These are phyloP conservation scores for Exophiala bonariae DNA, from an alignment of 2,329 filamentous ascomycete species.

Conservation along the genomic window DNA sequence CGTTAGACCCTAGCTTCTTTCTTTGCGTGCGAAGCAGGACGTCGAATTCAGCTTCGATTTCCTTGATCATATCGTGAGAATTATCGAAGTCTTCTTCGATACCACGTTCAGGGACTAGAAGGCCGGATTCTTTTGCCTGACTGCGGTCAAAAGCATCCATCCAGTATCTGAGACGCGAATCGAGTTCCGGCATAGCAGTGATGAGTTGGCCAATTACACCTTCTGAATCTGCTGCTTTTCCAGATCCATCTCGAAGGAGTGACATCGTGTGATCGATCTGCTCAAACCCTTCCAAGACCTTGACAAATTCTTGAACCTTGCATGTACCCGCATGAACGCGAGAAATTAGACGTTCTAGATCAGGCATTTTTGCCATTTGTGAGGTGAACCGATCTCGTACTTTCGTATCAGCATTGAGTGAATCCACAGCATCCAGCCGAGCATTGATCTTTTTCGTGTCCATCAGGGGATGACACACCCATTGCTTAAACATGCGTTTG, in stretches of 20 bases:
- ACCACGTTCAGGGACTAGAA: constrained; percentile 81
- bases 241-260: constrained; percentile 70
- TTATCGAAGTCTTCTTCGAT: constrained; percentile 90
- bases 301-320: constrained; percentile 87
- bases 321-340: constrained; percentile 91
- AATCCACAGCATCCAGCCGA: constrained; percentile 88
- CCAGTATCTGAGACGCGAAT: constrained; percentile 76
- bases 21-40: constrained; percentile 70
- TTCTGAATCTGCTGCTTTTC: constrained; percentile 55
- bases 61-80: constrained; percentile 74
- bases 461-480: constrained; percentile 94
- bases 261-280: constrained; percentile 95
- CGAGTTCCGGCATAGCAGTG: constrained; percentile 79
- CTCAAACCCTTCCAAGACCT: constrained; percentile 92
- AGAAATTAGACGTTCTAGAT: constrained; percentile 90
- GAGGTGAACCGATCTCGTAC: constrained; percentile 85
- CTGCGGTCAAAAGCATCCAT: constrained; percentile 84
- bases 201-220: constrained; percentile 84
- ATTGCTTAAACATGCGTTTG: constrained; percentile 92
- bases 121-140: constrained; percentile 74
- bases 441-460: constrained; percentile 88
- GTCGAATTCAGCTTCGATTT: constrained; percentile 72
- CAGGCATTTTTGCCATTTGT: constrained; percentile 86
- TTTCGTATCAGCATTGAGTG: constrained; percentile 78
- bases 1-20: constrained; percentile 70